phyloP scores from a whole-genome alignment of 345 rosid genomes.

The rapeseed (Brassica napus) region Da-Ae NC_063435.1:3681501-3682000 shows the following conservation, averaged over 20 bases:
- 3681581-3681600: neutral
- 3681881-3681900: slow-evolving; percentile 34
- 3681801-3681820: slow-evolving; percentile 63
- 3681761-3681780: slow-evolving; percentile 32
- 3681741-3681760: neutral
- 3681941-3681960: slow-evolving; percentile 25
- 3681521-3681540: neutral
- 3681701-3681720: slow-evolving; percentile 44
- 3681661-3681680: slow-evolving; percentile 29
- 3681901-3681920: slow-evolving; percentile 37
- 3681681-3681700: slow-evolving; percentile 49
- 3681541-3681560: neutral
- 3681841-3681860: slow-evolving; percentile 18
- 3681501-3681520: neutral
- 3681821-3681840: slow-evolving; percentile 38
- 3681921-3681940: slow-evolving; percentile 32
- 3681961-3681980: slow-evolving; percentile 35
- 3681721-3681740: slow-evolving; percentile 36
- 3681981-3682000: neutral
- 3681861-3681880: slow-evolving; percentile 37
- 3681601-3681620: neutral
- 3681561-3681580: neutral
- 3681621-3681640: neutral
- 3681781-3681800: slow-evolving; percentile 43
- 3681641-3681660: neutral